Evolutionary conservation across 2,329 filamentous ascomycete species (phyloP).

Genomic region (Aureobasidium sp.): DNA sequence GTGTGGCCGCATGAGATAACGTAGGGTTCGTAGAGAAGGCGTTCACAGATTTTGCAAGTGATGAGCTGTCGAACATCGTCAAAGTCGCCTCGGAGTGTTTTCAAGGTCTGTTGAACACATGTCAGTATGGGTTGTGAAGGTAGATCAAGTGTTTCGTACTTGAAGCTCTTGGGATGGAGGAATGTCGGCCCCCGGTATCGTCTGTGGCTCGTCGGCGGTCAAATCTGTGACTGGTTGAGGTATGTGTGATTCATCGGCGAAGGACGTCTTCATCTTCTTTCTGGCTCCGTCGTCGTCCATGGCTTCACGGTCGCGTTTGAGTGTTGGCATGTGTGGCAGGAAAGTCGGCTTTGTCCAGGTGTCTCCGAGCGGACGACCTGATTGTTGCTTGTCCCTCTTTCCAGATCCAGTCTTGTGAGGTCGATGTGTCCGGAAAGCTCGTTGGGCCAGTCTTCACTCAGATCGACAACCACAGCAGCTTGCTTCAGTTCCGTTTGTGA

Average conservation of each 20-base stretch:
- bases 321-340: constrained; percentile 16
- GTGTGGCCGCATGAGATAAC: constrained; percentile 63
- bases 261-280: neutral
- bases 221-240: neutral
- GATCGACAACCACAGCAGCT: neutral
- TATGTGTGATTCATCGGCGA: neutral
- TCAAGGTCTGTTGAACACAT: neutral
- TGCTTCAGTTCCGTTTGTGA: neutral
- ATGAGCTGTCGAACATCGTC: constrained; percentile 54
- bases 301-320: constrained; percentile 7
- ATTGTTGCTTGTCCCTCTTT: neutral
- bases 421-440: neutral
- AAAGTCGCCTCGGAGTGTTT: constrained; percentile 42
- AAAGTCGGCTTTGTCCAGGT: neutral
- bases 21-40: constrained; percentile 63
- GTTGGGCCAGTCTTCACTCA: neutral
- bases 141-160: neutral
- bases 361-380: neutral
- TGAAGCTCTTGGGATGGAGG: neutral
- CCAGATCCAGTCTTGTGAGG: neutral
- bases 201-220: neutral
- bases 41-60: constrained; percentile 63
- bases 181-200: neutral
- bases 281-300: constrained; percentile 10
- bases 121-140: neutral